Base-by-base conservation (phyloP, 176 grass and related monocot genomes). In the Oryza brachyantha region DNA sequence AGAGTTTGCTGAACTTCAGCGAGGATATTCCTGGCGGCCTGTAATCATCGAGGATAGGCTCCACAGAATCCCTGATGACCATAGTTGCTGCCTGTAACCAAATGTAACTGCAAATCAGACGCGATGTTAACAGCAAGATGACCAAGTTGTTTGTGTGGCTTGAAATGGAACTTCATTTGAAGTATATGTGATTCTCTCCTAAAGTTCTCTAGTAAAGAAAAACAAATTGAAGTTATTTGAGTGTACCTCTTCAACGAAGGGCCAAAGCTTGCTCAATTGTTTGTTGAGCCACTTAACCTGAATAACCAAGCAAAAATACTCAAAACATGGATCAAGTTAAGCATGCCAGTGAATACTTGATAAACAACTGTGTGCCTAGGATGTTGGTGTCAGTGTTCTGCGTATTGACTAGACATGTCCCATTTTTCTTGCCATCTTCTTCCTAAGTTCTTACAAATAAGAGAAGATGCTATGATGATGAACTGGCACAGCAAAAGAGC, bases 231-330 rank as follows among this genome's bases (percentile, higher is more conserved):
- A 19, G 41, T 74, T 60, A 69, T 54, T 63, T 84, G 29, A 62
- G 7, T 68, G 81, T 84, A 89, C 96, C 76, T 93, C 96, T 50
- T 79, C 96, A 68, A 99, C 77, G 87, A 93, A 99, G 41, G 96
- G 96, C 96, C 96, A 99, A 27, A 99, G 78, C 67, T 99, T 99
- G 81, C 74, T 87, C 72, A 95, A 74, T 78, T 85, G 78, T 71
- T 83, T 93, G 71, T 99, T 99, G 27, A 99, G 85, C 96, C 96
- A 99, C 86, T 99, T 95, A 41, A 99, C 92, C 96, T 99, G 79
- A 83, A 83, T 36, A 92, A 29, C 5, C 48, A 77, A 74, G 81
- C 19, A 8, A 70, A 58, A 61, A 14, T n/a, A 57, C 38, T 7
- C 26, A 74, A 76, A 73, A 10, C 21, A 69, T 59, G 43, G 29